These are phyloP conservation scores for Moricandia arvensis DNA, from an alignment of 345 rosid species.

Conservation along the genomic window DNA sequence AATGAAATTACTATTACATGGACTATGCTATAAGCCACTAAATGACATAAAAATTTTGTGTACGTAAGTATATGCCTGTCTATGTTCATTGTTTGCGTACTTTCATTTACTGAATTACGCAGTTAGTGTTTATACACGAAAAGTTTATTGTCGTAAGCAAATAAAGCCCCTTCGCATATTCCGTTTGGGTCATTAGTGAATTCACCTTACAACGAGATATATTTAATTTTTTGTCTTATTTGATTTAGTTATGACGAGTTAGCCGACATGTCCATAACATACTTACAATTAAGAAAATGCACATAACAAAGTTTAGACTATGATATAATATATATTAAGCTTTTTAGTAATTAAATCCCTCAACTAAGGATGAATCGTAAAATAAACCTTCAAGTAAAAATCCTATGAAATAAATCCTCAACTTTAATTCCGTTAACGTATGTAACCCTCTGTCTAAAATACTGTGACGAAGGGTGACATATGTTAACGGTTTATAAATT, in stretches of 20 bases:
- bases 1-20: constrained; percentile 7
- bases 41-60: not conserved
- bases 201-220: not conserved
- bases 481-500: no score
- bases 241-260: not conserved
- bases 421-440: no score
- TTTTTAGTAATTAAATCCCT: no score
- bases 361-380: no score
- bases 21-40: constrained; percentile 1
- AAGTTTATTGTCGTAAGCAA: constrained; percentile 24
- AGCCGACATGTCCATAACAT: no score
- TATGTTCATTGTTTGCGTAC: not conserved
- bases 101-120: constrained; percentile 2
- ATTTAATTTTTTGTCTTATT: not conserved
- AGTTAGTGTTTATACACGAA: constrained; percentile 14
- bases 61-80: not conserved
- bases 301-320: no score
- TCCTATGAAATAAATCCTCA: no score
- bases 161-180: constrained; percentile 19
- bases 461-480: no score
- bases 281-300: no score
- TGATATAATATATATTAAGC: no score
- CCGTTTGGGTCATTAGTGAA: constrained; percentile 8
- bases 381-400: no score
- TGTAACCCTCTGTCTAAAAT: no score